phyloP scores from a whole-genome alignment of 2,329 filamentous ascomycete genomes.

The Didymella pomorum region DNA sequence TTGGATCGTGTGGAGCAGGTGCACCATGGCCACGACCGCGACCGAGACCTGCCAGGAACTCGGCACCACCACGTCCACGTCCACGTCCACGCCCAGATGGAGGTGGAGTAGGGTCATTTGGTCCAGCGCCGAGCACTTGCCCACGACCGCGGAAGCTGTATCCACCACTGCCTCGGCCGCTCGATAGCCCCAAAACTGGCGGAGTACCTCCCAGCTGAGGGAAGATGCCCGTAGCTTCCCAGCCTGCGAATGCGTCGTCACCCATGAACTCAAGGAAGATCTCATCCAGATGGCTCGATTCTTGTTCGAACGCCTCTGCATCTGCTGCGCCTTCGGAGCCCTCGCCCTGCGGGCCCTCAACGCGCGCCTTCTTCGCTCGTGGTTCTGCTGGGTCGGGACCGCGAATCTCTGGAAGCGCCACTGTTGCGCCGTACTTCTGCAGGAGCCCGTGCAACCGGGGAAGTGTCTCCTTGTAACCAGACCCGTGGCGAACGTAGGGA shows the following conservation, averaged over 20 bases:
- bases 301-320: background rate
- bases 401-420: background rate
- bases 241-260: background rate
- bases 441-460: slow-evolving; percentile 4
- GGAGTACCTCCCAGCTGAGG: background rate
- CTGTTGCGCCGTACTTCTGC: slow-evolving; percentile 13
- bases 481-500: background rate
- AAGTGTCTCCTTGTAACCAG: background rate
- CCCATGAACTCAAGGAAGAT: background rate
- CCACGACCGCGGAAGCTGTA: slow-evolving; percentile 3
- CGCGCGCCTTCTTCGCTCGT: slow-evolving; percentile 6
- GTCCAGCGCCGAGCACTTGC: slow-evolving; percentile 6
- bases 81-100: background rate
- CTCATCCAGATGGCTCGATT: background rate
- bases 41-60: background rate
- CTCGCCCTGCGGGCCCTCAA: background rate
- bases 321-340: no score
- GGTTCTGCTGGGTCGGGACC: background rate
- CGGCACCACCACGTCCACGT: background rate
- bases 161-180: background rate
- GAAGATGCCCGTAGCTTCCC: background rate
- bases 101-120: background rate
- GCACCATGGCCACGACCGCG: background rate
- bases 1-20: background rate
- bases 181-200: background rate